Evolutionary conservation across 2,329 filamentous ascomycete species (phyloP), one percentile per base, ranked within the genome.

Genomic region (Ceratocystis ficicola): DNA sequence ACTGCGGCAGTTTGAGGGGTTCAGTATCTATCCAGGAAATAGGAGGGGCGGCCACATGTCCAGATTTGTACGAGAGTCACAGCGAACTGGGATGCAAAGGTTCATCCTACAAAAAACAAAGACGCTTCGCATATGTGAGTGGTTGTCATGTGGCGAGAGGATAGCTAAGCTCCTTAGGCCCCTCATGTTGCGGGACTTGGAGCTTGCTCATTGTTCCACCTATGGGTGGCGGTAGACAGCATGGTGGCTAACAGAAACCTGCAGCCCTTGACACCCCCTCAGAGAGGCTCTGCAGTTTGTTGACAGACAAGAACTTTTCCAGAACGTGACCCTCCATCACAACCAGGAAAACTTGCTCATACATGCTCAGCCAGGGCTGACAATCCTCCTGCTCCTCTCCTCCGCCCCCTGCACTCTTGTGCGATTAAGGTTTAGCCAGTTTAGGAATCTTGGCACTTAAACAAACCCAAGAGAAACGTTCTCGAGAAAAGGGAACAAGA

Each of bases 271-370:
- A 12, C 20, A 25, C 28, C 7, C 22, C 20, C 52, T 36, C 28
- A 7, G 25, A 52, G 46, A 50, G 52, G 52, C 52, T 59, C 52
- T 59, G 28, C 52, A 30, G 52, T 8, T 3, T 12, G 25, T 30
- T 36, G 52, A 15, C 12, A 28, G 8, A 15, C 22, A 17, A 30
- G 7, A 6, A 15, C 32, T 25, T 6, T 59, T n/a, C 52, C 25
- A 59, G 52, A 59, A 59, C 28, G 52, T 15, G 36, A 59, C 28
- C 28, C 52, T 59, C 60, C 25, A 22, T 41, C n/a, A 5, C 15
- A 36, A 10, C 41, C 25, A 63, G 6, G 25, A 65, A 41, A 65
- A 65, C 63, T 65, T 65, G 63, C 63, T 65, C 63, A 65, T 59
- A 59, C 48, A 59, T 65, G 63, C 63, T 57, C 63, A 65, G 28